Conservation (phyloP, 2,329 filamentous ascomycete genomes). For the Colletotrichum acutatum region DNA sequence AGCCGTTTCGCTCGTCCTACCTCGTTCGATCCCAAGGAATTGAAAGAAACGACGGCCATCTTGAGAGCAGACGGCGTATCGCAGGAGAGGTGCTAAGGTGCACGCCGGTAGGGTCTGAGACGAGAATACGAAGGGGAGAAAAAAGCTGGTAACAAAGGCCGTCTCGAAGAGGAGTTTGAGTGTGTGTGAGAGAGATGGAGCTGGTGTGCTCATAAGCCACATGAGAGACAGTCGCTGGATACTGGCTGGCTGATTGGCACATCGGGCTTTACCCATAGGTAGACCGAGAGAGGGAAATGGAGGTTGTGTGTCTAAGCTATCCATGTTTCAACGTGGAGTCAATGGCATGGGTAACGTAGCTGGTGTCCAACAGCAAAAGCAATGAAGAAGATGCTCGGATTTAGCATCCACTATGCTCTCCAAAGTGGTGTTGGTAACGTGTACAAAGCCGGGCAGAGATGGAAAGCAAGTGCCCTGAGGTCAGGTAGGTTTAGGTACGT, state of each 20-base stretch:
- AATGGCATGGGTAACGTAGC: conserved; percentile 14
- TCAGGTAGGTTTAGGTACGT: neutral
- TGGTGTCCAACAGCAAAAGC: conserved; percentile 27
- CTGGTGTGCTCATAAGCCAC: neutral
- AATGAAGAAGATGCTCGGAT: conserved; percentile 17
- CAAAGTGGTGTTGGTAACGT: neutral
- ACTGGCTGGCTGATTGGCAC: neutral
- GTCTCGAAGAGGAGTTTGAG: neutral
- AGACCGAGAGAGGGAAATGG: neutral
- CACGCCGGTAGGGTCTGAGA: neutral
- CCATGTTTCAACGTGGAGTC: conserved; percentile 32
- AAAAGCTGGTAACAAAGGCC: neutral
- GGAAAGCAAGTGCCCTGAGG: neutral
- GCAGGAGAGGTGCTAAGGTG: neutral
- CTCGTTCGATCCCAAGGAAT: conserved; percentile 16
- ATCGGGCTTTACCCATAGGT: neutral
- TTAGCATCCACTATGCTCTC: neutral
- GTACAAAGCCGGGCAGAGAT: neutral
- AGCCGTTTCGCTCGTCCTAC: conserved; percentile 2
- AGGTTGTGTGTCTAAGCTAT: conserved; percentile 24
- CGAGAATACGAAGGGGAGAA: neutral
- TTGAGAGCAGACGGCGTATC: conserved; percentile 7
- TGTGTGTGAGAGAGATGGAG: neutral
- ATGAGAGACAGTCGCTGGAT: neutral
- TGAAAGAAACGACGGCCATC: neutral